Base-by-base conservation (phyloP, 139 green algal species). In the Diplosphaera chodatii region DNA sequence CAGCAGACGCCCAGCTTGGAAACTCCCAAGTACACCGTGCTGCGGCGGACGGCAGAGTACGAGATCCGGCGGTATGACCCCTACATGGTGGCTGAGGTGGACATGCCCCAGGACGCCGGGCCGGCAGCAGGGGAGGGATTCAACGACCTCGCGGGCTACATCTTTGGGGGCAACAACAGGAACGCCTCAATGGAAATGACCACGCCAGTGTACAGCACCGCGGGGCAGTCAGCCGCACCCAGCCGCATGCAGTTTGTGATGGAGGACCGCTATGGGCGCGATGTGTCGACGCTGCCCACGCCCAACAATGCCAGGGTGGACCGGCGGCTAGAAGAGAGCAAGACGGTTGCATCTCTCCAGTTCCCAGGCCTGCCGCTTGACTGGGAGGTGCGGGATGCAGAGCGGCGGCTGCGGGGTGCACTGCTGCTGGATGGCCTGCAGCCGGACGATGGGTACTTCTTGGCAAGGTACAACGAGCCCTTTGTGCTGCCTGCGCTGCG, bases 121-220 rank as follows among this genome's bases (percentile, higher is more conserved):
- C 41, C 71, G 41, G 69, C 63, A 34, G 32, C 30, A 31, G 62
- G 70, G 10, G 20, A 31, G 20, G 84, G 82, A 29, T 93, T 93
- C 77, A 80, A 77, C 22, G 68, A 82, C 23, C 81, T 96, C 25
- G 91, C 91, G 6, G 70, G 79, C 0, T 96, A 92, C 82, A 91
- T 96, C 34, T 96, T 96, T 78, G 91, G 91, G 27, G 84, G 78
- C 66, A 95, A 96, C 71, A 66, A 80, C n/a, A 67, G 73, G 62
- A 34, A 34, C 2, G 21, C 67, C 4, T 83, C 76, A 28, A 90
- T 94, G 87, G 82, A 84, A 70, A 94, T 94, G 88, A 94, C 88
- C 3, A 91, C 88, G 23, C 88, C 88, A 64, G 85, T 90, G 28
- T 82, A 83, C 37, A 79, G 20, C 8, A 79, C 40, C 25, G 67